These are phyloP conservation scores for Eucalyptus pauciflora DNA, from an alignment of 345 rosid genomes.

Conservation along the genomic window DNA sequence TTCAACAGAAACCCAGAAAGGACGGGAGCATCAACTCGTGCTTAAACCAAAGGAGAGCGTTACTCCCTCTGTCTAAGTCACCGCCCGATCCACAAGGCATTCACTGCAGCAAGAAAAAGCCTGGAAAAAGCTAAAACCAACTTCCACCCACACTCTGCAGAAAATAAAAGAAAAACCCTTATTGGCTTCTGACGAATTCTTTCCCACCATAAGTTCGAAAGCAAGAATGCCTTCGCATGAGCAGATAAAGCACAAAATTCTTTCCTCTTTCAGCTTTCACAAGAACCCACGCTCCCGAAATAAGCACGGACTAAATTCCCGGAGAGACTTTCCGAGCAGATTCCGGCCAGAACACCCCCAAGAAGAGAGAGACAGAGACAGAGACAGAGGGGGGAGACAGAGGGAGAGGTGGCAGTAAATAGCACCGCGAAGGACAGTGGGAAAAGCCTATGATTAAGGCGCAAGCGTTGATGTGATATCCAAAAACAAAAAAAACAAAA, in stretches of 20 bases:
- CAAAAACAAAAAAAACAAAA: not conserved
- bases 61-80: not conserved
- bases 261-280: not conserved
- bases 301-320: not conserved
- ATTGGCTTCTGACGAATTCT: not conserved
- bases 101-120: not conserved
- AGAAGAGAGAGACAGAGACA: not conserved
- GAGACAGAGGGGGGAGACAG: not conserved
- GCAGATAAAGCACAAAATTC: not conserved
- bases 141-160: not conserved
- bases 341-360: slow-evolving; percentile 11
- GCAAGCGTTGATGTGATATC: not conserved
- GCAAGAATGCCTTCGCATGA: not conserved
- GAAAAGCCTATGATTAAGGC: slow-evolving; percentile 20
- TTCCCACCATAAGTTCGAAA: not conserved
- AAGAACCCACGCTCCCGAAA: not conserved
- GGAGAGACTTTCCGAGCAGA: slow-evolving; percentile 8
- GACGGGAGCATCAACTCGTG: not conserved
- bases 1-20: slow-evolving; percentile 11
- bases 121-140: not conserved
- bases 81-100: not conserved
- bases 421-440: not conserved
- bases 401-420: not conserved
- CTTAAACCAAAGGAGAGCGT: not conserved
- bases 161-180: not conserved